A percentile compares a stretch with the other conserved stretches of the same genome.
These are phyloP conservation scores for Pythium oligandrum DNA, from an alignment of 352 stramenopile genomes.

Conservation along the genomic window DNA sequence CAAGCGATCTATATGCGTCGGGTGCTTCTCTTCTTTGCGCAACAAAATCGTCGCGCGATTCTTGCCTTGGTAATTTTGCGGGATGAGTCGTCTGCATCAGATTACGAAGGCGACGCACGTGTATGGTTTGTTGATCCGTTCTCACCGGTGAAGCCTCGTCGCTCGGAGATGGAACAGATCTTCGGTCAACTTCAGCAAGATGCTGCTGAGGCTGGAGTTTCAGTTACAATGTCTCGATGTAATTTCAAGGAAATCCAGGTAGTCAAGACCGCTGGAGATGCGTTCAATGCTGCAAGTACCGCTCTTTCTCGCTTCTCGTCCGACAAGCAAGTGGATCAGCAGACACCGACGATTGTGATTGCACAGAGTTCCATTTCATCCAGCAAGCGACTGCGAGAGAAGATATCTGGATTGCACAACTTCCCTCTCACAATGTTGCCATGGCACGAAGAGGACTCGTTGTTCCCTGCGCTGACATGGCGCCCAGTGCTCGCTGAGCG, in stretches of 20 bases:
- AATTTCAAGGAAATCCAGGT: slow-evolving; percentile 59
- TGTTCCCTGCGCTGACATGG: slow-evolving; percentile 93
- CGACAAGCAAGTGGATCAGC: slow-evolving; percentile 60
- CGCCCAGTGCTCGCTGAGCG: slow-evolving; percentile 80
- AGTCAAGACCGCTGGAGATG: slow-evolving; percentile 70
- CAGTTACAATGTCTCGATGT: slow-evolving; percentile 37
- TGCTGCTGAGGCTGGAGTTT: slow-evolving; percentile 21
- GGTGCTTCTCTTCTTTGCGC: slow-evolving; percentile 66
- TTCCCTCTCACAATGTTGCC: slow-evolving; percentile 91
- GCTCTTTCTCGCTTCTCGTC: slow-evolving; percentile 78
- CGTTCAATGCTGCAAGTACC: slow-evolving; percentile 85
- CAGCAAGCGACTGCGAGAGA: slow-evolving; percentile 57
- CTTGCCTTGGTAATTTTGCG: slow-evolving; percentile 42
- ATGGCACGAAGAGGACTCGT: slow-evolving; percentile 67
- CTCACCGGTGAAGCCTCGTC: slow-evolving; percentile 44
- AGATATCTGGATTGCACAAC: slow-evolving; percentile 87
- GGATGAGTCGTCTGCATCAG: slow-evolving; percentile 16
- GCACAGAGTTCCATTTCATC: slow-evolving; percentile 59
- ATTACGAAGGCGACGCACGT: slow-evolving; percentile 29
- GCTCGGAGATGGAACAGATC: slow-evolving; percentile 42
- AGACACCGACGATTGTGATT: slow-evolving; percentile 88
- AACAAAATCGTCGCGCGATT: slow-evolving; percentile 63
- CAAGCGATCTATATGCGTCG: slow-evolving; percentile 24
- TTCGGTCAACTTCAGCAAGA: slow-evolving; percentile 51
- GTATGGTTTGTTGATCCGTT: slow-evolving; percentile 73